Percentiles rank a stretch among this genome's conserved stretches.
phyloP scores from a whole-genome alignment of 306 rosid species.

The Echinosophora koreensis region DNA sequence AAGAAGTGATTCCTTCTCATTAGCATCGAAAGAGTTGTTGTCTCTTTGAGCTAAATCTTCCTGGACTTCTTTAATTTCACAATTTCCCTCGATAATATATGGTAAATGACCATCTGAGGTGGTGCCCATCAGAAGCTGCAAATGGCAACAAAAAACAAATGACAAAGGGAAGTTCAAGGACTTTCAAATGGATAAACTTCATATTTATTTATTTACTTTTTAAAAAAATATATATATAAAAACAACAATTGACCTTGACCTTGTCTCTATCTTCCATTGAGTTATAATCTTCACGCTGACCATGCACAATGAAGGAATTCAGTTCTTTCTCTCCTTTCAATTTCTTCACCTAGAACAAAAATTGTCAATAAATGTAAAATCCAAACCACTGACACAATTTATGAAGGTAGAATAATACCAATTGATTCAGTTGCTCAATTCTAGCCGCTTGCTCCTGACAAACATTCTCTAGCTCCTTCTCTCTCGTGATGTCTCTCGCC shows the following conservation, averaged over 20 bases:
- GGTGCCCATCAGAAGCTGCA: conserved; percentile 49
- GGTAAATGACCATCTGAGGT: conserved; percentile 46
- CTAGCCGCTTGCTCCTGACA: conserved; percentile 72
- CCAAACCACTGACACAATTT: conserved; percentile 38
- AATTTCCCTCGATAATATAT: conserved; percentile 60
- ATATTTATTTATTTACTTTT: not conserved
- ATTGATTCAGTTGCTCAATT: conserved; percentile 70
- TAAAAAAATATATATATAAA: not conserved
- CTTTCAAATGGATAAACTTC: not conserved
- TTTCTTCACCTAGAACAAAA: conserved; percentile 61
- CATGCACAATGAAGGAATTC: conserved; percentile 40
- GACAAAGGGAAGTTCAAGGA: conserved; percentile 12
- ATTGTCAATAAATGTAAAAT: conserved; percentile 41
- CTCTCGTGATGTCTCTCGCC: conserved; percentile 49
- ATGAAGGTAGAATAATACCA: conserved; percentile 59
- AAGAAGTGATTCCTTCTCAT: conserved; percentile 88
- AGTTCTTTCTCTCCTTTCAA: conserved; percentile 52
- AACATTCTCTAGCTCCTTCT: conserved; percentile 69
- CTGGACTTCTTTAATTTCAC: conserved; percentile 77
- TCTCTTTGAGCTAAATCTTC: conserved; percentile 57
- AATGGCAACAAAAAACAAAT: conserved; percentile 28
- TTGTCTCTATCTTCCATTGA: conserved; percentile 44
- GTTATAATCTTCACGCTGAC: conserved; percentile 46
- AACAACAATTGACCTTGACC: conserved; percentile 44
- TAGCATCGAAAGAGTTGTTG: conserved; percentile 56